These are phyloP conservation scores for Aspergillus novofumigatus DNA, from an alignment of 2,329 filamentous ascomycete genomes.

Conservation along the genomic window DNA sequence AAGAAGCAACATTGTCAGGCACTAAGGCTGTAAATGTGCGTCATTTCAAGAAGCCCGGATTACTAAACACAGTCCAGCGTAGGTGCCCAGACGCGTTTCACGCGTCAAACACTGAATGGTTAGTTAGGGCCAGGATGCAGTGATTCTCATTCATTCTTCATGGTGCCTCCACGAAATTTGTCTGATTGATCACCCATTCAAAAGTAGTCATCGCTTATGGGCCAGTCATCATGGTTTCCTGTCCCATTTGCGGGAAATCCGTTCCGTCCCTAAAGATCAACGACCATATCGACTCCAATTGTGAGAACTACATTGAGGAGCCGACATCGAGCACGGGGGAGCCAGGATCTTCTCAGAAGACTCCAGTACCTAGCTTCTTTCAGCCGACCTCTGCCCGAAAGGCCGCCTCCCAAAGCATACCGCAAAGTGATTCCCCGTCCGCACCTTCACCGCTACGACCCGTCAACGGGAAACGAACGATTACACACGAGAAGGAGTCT, in stretches of 20 bases:
- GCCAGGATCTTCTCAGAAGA: slow-evolving; percentile 32
- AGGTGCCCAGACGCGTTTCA: neutral
- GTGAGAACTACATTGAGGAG: slow-evolving; percentile 60
- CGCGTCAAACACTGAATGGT: neutral
- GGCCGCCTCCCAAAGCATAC: slow-evolving; percentile 28
- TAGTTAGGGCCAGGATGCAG: neutral
- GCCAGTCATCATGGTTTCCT: slow-evolving; percentile 56
- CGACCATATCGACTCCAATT: slow-evolving; percentile 81
- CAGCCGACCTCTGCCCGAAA: slow-evolving; percentile 47
- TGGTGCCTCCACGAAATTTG: neutral
- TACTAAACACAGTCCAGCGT: neutral
- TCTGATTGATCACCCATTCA: neutral
- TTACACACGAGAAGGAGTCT: slow-evolving; percentile 22
- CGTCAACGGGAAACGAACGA: slow-evolving; percentile 30
- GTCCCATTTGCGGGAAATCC: slow-evolving; percentile 73
- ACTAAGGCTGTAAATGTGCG: neutral
- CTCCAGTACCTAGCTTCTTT: slow-evolving; percentile 52
- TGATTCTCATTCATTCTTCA: neutral
- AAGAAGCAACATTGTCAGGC: neutral
- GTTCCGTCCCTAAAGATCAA: slow-evolving; percentile 64
- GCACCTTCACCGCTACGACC: slow-evolving; percentile 24
- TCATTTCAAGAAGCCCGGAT: neutral
- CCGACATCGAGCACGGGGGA: slow-evolving; percentile 43
- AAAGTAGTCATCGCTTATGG: neutral
- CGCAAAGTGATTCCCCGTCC: slow-evolving; percentile 19